Evolutionary conservation across 257 asterid species (phyloP).

Genomic region (Lycium ferocissimum): DNA sequence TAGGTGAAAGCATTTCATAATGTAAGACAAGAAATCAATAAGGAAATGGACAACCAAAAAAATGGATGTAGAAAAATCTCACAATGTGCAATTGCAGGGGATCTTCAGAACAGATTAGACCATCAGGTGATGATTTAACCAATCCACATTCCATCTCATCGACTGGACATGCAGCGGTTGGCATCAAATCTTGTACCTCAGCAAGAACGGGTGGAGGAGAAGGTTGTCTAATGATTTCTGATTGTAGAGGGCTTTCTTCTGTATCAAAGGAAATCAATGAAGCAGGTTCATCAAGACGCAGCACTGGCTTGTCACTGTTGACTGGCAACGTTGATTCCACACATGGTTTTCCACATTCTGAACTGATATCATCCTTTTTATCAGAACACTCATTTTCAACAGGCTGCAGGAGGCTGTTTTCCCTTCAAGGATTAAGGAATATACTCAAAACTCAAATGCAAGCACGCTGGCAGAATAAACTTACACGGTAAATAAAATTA

Average conservation of each 20-base stretch:
- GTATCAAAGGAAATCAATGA: constrained; percentile 83
- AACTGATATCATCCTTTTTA: constrained; percentile 49
- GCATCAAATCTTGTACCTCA: constrained; percentile 83
- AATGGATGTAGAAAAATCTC: constrained; percentile 37
- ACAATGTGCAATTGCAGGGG: constrained; percentile 94
- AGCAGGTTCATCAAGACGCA: constrained; percentile 58
- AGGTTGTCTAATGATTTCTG: constrained; percentile 71
- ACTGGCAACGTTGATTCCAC: constrained; percentile 51
- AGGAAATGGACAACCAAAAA: constrained; percentile 13
- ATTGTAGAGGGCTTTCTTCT: constrained; percentile 53
- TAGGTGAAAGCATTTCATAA: constrained; percentile 12
- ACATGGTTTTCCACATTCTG: constrained; percentile 53
- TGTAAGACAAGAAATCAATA: background rate
- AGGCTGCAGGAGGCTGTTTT: constrained; percentile 55
- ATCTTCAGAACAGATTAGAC: constrained; percentile 67
- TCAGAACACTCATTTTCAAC: constrained; percentile 49
- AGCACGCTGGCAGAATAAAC: constrained; percentile 18
- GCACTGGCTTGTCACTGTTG: constrained; percentile 47
- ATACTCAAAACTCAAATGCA: constrained; percentile 24
- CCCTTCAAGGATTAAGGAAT: constrained; percentile 40
- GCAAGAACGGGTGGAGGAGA: constrained; percentile 87
- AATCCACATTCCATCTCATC: constrained; percentile 50
- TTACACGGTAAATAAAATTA: constrained; percentile 18
- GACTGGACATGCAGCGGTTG: constrained; percentile 47
- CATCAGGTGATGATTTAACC: constrained; percentile 55